phyloP scores from a whole-genome alignment of 169 alveolate species.

The Sarcocystis neurona region DNA sequence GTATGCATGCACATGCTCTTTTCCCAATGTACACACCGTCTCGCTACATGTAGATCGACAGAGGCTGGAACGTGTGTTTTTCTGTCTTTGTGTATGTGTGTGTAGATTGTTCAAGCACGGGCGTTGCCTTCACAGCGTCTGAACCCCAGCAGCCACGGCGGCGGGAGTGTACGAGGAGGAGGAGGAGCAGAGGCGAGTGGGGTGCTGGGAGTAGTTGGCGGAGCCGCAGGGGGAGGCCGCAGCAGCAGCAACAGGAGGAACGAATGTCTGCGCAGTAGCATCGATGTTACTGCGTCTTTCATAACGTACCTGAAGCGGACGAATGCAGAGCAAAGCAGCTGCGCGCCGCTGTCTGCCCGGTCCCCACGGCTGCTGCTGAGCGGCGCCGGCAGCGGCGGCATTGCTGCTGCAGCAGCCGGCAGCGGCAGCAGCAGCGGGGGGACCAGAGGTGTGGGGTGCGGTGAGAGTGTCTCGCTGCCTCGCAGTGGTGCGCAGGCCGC shows the following conservation, averaged over 20 bases:
- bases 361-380: not conserved
- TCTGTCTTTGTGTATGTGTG: too few relatives aligned
- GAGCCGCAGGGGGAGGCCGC: not conserved
- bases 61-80: too few relatives aligned
- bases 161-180: not conserved
- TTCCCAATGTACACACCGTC: too few relatives aligned
- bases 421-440: not conserved
- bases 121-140: conserved; percentile 26
- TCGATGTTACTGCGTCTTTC: not conserved
- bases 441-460: not conserved
- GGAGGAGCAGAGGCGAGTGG: not conserved
- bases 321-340: not conserved
- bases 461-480: not conserved
- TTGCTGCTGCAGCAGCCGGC: not conserved
- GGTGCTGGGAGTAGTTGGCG: not conserved
- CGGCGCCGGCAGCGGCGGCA: not conserved
- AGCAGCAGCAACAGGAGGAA: not conserved
- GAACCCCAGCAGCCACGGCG: not conserved
- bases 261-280: conserved; percentile 20
- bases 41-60: too few relatives aligned
- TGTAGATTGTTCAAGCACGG: conserved; percentile 31
- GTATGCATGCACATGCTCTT: too few relatives aligned
- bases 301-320: not conserved
- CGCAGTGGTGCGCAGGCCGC: not conserved
- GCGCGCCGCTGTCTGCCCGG: not conserved